phyloP scores from a whole-genome alignment of 495 filamentous ascomycete species.

The Aspergillus campestris region DNA sequence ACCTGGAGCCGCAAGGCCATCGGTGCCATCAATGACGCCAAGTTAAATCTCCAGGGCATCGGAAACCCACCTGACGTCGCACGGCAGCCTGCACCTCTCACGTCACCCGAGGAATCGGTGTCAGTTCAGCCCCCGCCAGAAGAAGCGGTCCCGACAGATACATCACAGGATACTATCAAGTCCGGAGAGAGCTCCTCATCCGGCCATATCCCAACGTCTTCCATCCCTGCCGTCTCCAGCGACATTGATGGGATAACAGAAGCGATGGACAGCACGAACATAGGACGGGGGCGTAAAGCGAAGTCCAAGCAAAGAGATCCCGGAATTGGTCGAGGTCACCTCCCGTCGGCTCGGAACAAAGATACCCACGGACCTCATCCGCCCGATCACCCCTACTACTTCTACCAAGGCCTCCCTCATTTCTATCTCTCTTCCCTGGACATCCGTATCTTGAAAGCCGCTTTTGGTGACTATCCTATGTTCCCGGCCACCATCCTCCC shows the following conservation, averaged over 20 bases:
- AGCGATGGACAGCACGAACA: constrained; percentile 17
- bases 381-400: constrained; percentile 53
- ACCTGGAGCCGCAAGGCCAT: constrained; percentile 87
- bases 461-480: constrained; percentile 71
- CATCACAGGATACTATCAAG: constrained; percentile 36
- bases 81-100: constrained; percentile 42
- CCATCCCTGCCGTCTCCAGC: constrained; percentile 10
- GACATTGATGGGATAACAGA: constrained; percentile 22
- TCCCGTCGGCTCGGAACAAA: constrained; percentile 12
- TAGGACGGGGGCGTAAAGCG: constrained; percentile 10
- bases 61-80: constrained; percentile 56
- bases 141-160: constrained; percentile 47
- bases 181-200: constrained; percentile 32
- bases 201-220: not conserved
- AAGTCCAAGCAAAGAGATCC: constrained; percentile 19
- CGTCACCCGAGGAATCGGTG: constrained; percentile 37
- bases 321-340: constrained; percentile 8
- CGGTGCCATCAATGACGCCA: constrained; percentile 57
- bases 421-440: constrained; percentile 91
- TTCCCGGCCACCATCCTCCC: constrained; percentile 91
- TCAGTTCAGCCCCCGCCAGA: constrained; percentile 35
- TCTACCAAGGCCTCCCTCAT: constrained; percentile 84
- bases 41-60: constrained; percentile 62
- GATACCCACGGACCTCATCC: constrained; percentile 19
- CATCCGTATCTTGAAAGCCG: constrained; percentile 87